phyloP scores from a whole-genome alignment of 73 alveolate genomes.

The Breviolum minutum region DNA sequence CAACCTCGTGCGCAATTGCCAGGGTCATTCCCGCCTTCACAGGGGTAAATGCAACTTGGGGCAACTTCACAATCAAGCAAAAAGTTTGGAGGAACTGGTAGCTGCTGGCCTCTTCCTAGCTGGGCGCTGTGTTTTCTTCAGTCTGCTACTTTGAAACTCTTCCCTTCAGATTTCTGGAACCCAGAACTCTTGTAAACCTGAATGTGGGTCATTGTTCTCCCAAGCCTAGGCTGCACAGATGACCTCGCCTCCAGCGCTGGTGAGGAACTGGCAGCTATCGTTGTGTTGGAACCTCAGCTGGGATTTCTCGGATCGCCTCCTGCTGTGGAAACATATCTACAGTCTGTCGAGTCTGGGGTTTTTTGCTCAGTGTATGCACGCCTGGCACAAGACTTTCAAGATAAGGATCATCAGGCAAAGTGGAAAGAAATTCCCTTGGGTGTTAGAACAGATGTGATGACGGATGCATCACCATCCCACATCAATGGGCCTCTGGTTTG shows the following conservation, averaged over 20 bases:
- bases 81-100: no score
- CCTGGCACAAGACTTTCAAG: not conserved
- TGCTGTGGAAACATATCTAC: not conserved
- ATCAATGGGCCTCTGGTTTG: not conserved
- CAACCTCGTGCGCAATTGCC: constrained; percentile 31
- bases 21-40: not conserved
- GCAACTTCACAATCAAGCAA: no score
- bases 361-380: not conserved
- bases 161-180: no score
- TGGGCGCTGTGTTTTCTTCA: no score
- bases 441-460: no score
- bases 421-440: no score
- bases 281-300: constrained; percentile 18
- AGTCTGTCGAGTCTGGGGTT: not conserved
- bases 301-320: not conserved
- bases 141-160: no score
- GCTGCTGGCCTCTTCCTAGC: no score
- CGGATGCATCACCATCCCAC: no score
- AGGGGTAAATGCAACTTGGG: no score
- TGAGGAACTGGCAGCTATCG: constrained; percentile 67
- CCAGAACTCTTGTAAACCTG: no score
- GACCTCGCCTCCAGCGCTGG: constrained; percentile 27
- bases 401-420: not conserved
- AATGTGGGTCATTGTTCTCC: no score
- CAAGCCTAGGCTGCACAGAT: not conserved